phyloP scores from a whole-genome alignment of 768 basidiomycete species.

The Kwoniella heveanensis region DNA sequence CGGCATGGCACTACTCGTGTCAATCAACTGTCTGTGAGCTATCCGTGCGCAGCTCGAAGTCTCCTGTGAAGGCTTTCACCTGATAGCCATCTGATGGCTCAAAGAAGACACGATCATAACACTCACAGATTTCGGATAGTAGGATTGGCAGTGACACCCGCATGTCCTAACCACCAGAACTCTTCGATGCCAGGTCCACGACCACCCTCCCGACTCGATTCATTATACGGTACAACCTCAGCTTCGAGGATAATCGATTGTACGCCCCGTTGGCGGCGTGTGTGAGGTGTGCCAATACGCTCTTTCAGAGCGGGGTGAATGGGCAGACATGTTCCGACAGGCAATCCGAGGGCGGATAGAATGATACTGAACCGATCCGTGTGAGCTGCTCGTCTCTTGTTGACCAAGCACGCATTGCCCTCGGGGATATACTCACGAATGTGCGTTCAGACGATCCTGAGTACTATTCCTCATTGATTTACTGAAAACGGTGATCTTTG shows the following conservation, averaged over 20 bases:
- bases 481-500: conserved; percentile 75
- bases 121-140: conserved; percentile 3
- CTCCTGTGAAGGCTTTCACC: too few species aligned
- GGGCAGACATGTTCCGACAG: conserved; percentile 18
- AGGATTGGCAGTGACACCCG: conserved; percentile 29
- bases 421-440: conserved; percentile 56
- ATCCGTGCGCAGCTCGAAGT: too few species aligned
- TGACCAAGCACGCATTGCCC: too few species aligned
- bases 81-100: too few species aligned
- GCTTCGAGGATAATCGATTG: conserved; percentile 67
- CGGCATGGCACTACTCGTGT: neutral
- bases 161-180: conserved; percentile 57
- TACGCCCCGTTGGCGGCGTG: neutral
- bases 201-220: conserved; percentile 55
- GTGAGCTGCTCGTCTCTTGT: neutral
- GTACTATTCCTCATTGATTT: conserved; percentile 87
- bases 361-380: conserved; percentile 62
- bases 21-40: neutral
- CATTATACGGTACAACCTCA: conserved; percentile 85
- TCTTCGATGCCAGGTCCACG: conserved; percentile 66
- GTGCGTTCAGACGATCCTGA: conserved; percentile 69
- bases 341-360: conserved; percentile 64
- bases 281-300: neutral
- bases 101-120: neutral
- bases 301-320: conserved; percentile 8